Evolutionary conservation across 169 alveolate species (phyloP), one percentile per base, ranked within the genome.

Genomic region (Eimeria sp.): DNA sequence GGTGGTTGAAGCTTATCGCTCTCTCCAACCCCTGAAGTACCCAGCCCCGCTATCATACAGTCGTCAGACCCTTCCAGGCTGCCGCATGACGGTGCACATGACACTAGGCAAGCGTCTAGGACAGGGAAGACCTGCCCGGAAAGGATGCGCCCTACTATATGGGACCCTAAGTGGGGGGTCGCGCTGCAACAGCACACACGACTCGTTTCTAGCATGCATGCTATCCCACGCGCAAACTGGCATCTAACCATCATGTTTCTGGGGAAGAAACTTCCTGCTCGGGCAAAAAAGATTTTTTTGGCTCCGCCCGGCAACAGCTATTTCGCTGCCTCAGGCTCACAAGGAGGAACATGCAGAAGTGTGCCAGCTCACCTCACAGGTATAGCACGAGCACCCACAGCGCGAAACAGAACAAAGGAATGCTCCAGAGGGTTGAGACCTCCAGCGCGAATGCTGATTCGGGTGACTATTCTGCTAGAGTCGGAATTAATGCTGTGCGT

Each of bases 401-500:
- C 93, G 47, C 93, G 93, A 73, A 43, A 87, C 34, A 87, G 93
- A 63, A 87, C 45, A 54, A 87, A 87, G 20, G 93, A 45, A 63
- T 87, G 93, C 93, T 87, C 83, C 67, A 58, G 67, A 25, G 93
- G 93, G 82, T 57, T 58, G 49, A 87, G 78, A 43, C 93, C 93
- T 40, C 82, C 63, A 43, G 16, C 30, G 47, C 40, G 67, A 22
- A 54, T 63, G 93, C 83, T 87, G 93, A 27, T 65, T 25, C 76
- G 40, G 3, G 78, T 65, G 54, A 61, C 93, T 87, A 61, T 61
- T 61, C 58, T 40, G 93, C 61, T 65, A 3, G 70, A 49, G 57
- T 83, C 91, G 30, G 65, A 83, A 30, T 40, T 51, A 30, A 30
- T 83, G 91, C 75, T 54, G 4, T 57, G 73, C 18, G 75, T 6